phyloP scores from a whole-genome alignment of 2,329 filamentous ascomycete species.

The Cercospora zeae-maydis region DNA sequence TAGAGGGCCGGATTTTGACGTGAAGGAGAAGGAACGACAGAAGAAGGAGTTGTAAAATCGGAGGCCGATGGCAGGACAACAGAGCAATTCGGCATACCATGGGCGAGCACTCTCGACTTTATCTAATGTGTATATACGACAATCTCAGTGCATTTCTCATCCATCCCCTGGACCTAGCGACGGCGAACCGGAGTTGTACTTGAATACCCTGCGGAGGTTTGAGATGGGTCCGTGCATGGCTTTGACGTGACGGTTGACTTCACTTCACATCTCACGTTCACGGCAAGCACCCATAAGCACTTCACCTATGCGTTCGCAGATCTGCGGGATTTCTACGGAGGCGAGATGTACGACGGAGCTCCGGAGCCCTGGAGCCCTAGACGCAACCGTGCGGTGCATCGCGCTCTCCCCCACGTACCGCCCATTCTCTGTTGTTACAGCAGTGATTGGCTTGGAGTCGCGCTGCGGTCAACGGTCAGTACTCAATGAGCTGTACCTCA shows the following conservation, averaged over 20 bases:
- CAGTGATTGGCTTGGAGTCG: too few species aligned
- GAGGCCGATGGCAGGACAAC: background rate
- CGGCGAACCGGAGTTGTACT: background rate
- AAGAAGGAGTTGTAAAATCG: background rate
- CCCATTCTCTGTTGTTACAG: too few species aligned
- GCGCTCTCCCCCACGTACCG: too few species aligned
- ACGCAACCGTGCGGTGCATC: too few species aligned
- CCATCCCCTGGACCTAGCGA: background rate
- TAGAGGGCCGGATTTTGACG: constrained; percentile 27
- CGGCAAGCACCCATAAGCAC: background rate
- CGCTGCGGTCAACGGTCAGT: too few species aligned
- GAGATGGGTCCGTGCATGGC: background rate
- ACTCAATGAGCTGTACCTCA: too few species aligned
- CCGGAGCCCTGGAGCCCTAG: too few species aligned
- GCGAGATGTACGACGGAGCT: too few species aligned
- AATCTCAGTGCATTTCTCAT: background rate
- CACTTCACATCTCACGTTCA: background rate
- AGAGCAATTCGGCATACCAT: background rate
- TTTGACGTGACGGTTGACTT: background rate
- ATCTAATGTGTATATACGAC: background rate
- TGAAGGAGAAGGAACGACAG: constrained; percentile 10
- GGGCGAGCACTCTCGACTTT: background rate
- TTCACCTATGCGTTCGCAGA: too few species aligned
- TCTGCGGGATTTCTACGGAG: too few species aligned
- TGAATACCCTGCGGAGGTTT: background rate